Conservation (phyloP, 140 eudicot species). For the Bidens hawaiensis region DNA sequence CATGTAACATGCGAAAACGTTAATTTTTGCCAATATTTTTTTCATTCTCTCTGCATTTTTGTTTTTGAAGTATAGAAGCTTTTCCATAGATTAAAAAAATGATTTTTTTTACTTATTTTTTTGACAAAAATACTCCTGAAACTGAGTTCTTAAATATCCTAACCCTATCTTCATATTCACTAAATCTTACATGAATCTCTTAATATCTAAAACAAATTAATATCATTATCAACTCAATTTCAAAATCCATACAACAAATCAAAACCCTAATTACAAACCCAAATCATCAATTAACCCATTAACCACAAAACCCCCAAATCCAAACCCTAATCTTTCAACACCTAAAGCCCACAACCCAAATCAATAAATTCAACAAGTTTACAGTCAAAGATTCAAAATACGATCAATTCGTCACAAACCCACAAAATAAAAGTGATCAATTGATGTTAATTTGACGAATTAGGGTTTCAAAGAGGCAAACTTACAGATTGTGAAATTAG, state of each 20-base stretch:
- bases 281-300: constrained; percentile 11
- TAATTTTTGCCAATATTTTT: too few species aligned
- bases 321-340: neutral
- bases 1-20: too few species aligned
- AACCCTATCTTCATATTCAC: neutral
- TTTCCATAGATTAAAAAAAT: too few species aligned
- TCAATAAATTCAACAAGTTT: neutral
- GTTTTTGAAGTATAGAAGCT: too few species aligned
- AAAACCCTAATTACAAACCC: neutral
- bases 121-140: too few species aligned
- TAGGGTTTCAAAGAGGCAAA: neutral
- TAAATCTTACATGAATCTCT: neutral
- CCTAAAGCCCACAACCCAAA: neutral
- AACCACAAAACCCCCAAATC: constrained; percentile 26
- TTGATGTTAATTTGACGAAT: neutral
- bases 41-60: too few species aligned
- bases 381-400: neutral
- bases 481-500: constrained; percentile 23
- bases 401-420: constrained; percentile 7
- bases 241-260: neutral
- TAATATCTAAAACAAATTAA: constrained; percentile 2
- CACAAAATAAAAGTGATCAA: constrained; percentile 14
- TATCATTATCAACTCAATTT: neutral
- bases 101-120: too few species aligned
- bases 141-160: neutral